A percentile compares a stretch with the other conserved stretches of the same genome.
Conservation (phyloP, 23 red algal species). For the Pyropia yezoensis region DNA sequence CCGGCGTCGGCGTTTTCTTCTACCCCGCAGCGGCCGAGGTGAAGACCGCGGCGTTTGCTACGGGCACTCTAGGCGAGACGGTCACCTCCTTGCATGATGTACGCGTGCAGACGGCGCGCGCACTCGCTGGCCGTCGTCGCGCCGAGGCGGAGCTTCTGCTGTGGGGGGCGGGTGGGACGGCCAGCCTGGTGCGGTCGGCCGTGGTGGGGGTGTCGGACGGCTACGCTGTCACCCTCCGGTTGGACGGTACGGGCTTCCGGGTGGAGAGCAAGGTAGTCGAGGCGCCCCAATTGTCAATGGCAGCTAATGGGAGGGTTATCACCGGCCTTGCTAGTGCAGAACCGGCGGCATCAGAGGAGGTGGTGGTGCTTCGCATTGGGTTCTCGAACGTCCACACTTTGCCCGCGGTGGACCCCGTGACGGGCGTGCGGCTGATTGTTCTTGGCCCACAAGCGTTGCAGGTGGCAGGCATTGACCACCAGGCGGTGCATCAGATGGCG, state of each 20-base stretch:
- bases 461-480: constrained; percentile 58
- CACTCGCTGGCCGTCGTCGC: not conserved
- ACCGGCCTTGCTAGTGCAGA: too few relatives aligned
- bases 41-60: constrained; percentile 46
- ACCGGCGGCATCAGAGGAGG: constrained; percentile 5
- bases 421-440: constrained; percentile 41
- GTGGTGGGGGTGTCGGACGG: constrained; percentile 42
- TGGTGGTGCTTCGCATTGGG: constrained; percentile 40
- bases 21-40: constrained; percentile 34
- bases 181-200: constrained; percentile 8
- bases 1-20: constrained; percentile 61
- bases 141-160: constrained; percentile 4
- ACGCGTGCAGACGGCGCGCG: constrained; percentile 29
- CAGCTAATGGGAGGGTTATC: too few relatives aligned
- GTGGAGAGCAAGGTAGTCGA: constrained; percentile 21
- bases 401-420: constrained; percentile 12
- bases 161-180: constrained; percentile 42
- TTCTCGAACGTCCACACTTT: constrained; percentile 40
- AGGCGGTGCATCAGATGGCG: constrained; percentile 44
- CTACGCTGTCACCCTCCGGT: constrained; percentile 55
- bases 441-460: constrained; percentile 44
- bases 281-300: too few relatives aligned
- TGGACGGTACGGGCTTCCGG: constrained; percentile 68
- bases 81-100: constrained; percentile 13
- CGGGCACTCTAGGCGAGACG: constrained; percentile 51